Evolutionary conservation across 225 moss, liverwort and hornwort species (phyloP).

Genomic region (Asterella californica): DNA sequence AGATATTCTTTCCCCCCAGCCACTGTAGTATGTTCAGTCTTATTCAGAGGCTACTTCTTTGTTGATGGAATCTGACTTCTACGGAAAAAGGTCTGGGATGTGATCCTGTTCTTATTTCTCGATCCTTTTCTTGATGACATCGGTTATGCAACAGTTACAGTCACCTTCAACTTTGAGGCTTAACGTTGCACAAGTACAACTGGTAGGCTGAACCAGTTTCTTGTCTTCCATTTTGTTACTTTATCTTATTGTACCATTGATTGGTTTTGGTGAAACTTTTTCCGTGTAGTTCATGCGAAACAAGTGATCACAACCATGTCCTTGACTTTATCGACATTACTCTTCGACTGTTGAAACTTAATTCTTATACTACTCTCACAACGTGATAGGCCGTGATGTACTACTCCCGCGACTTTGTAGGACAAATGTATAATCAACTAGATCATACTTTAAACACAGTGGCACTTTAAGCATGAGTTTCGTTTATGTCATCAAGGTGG

Average conservation of each 20-base stretch:
- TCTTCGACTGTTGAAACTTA: too few relatives aligned
- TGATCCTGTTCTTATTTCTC: not conserved
- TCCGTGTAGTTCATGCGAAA: too few relatives aligned
- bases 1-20: not conserved
- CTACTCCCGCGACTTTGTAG: too few relatives aligned
- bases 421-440: too few relatives aligned
- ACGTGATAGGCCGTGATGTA: too few relatives aligned
- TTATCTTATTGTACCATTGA: too few relatives aligned
- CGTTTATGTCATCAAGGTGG: not conserved
- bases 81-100: not conserved
- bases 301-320: too few relatives aligned
- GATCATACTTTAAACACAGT: too few relatives aligned
- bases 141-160: slow-evolving; percentile 18
- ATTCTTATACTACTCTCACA: too few relatives aligned
- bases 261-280: too few relatives aligned
- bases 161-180: slow-evolving; percentile 13
- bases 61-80: too few relatives aligned
- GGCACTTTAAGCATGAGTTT: not conserved
- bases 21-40: not conserved
- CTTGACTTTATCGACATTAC: too few relatives aligned
- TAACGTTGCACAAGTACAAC: not conserved
- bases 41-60: not conserved
- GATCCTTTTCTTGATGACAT: not conserved
- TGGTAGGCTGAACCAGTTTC: slow-evolving; percentile 1
- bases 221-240: not conserved